Base-by-base conservation (phyloP, 768 basidiomycete genomes). In the Lepiota brunneoincarnata region DNA sequence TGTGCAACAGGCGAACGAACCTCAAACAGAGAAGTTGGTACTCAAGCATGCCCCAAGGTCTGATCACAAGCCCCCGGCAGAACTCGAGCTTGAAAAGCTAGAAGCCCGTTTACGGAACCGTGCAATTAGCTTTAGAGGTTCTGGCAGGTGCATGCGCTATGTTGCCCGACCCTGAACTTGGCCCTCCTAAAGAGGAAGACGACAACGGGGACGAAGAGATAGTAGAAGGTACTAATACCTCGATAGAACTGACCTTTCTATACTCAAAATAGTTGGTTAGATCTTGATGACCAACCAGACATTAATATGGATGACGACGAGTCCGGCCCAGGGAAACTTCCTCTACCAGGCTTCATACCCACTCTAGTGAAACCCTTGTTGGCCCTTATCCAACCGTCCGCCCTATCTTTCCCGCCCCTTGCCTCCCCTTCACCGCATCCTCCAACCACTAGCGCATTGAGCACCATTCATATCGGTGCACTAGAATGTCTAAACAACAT, bases 401-500 rank as follows among this genome's bases (percentile, higher is more conserved):
- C 78, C 0, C 79, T 95, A 14, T 96, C 94, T 3, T 96, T 94
- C 72, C 82, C 89, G 14, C 90, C 91, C 0, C 74, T 79, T 15
- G 76, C 81, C 20, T 69, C 78, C 4, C 81, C 81, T 10, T 93
- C 92, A 0, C 74, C 79, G 18, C 91, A 96, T 64, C 91, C 93
- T 37, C 94, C 94, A 1, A 93, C 87, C 11, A 96, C 94, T 0
- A 91, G 93, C 21, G 88, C 77, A 9, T 80, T 98, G 41, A 81
- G 89, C 58, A 83, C 88, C 6, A 83, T 96, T 47, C 94, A 97
- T 64, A 75, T 92, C 53, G 79, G 86, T 58, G 90, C 93, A 9
- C 76, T 95, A 23, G 93, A 96, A 66, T 93, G 93, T 63, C 76
- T 98, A 43, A 93, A 91, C 63, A 97, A 98, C 64, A 76, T 94